A percentile compares a stretch with the other conserved stretches of the same genome.
These are phyloP conservation scores for Suzukiozyma palmioleophila DNA, from an alignment of 1,139 yeast species.

Conservation along the genomic window DNA sequence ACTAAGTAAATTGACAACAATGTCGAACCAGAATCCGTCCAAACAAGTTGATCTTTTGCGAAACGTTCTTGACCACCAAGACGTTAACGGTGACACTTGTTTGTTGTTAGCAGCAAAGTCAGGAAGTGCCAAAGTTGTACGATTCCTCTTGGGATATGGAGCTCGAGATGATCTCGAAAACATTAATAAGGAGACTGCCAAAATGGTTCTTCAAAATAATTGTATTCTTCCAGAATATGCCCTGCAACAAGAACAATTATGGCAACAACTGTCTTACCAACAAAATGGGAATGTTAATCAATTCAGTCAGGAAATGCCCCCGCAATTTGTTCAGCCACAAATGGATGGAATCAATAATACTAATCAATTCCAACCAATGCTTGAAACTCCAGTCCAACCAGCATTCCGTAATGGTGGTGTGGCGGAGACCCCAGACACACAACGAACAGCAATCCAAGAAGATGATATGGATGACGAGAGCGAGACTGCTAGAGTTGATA, in stretches of 20 bases:
- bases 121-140: conserved; percentile 35
- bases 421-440: conserved; percentile 46
- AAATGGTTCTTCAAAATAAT: conserved; percentile 23
- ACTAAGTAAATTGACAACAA: conserved; percentile 32
- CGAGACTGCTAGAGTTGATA: conserved; percentile 26
- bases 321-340: conserved; percentile 2
- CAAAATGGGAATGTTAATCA: conserved; percentile 6
- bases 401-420: conserved; percentile 13
- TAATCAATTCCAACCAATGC: conserved; percentile 8
- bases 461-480: conserved; percentile 35
- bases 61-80: conserved; percentile 66
- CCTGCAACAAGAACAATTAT: conserved; percentile 9
- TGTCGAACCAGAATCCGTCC: conserved; percentile 25
- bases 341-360: not conserved
- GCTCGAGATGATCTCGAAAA: conserved; percentile 46
- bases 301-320: conserved; percentile 4
- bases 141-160: conserved; percentile 37
- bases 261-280: conserved; percentile 5
- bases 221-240: conserved; percentile 18
- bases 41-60: conserved; percentile 44
- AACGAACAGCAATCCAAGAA: conserved; percentile 42
- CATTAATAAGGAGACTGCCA: conserved; percentile 37
- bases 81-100: conserved; percentile 65
- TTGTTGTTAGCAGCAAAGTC: conserved; percentile 57
- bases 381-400: conserved; percentile 40